phyloP scores from a whole-genome alignment of 345 rosid species.

The Adansonia digitata region DNA sequence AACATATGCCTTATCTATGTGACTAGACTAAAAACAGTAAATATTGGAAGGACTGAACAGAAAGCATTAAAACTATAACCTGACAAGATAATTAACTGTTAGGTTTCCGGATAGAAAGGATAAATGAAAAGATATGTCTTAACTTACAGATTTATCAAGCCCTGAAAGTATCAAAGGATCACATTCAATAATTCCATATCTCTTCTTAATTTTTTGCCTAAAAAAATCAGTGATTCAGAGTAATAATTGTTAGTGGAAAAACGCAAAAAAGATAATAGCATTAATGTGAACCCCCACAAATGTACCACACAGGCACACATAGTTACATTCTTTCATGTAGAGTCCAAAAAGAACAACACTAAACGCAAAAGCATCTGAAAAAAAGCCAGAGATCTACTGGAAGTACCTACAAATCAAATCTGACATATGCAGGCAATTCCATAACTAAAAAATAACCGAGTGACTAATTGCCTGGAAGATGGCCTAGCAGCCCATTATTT shows the following conservation, averaged over 20 bases:
- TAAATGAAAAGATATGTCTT: slow-evolving; percentile 12
- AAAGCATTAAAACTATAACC: slow-evolving; percentile 4
- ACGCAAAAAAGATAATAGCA: background rate
- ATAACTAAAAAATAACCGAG: slow-evolving; percentile 1
- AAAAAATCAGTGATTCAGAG: slow-evolving; percentile 20
- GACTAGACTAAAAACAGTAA: background rate
- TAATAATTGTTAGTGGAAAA: background rate
- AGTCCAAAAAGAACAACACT: background rate
- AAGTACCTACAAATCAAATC: background rate
- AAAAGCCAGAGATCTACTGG: background rate
- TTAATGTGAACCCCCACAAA: background rate
- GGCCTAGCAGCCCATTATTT: background rate
- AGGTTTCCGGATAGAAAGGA: background rate
- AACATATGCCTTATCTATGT: background rate
- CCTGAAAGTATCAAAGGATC: slow-evolving; percentile 69
- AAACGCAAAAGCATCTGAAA: background rate
- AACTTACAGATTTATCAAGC: slow-evolving; percentile 81
- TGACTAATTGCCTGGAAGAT: background rate
- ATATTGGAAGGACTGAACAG: background rate
- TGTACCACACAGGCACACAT: background rate
- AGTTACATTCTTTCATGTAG: too few species aligned
- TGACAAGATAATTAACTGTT: background rate
- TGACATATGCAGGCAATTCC: slow-evolving; percentile 3
- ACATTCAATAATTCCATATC: slow-evolving; percentile 84
- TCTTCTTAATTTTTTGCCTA: slow-evolving; percentile 61